Percentiles rank a stretch among this genome's conserved stretches.
Conservation (phyloP, 805 yeast genomes). For the Starmerella floris region DNA sequence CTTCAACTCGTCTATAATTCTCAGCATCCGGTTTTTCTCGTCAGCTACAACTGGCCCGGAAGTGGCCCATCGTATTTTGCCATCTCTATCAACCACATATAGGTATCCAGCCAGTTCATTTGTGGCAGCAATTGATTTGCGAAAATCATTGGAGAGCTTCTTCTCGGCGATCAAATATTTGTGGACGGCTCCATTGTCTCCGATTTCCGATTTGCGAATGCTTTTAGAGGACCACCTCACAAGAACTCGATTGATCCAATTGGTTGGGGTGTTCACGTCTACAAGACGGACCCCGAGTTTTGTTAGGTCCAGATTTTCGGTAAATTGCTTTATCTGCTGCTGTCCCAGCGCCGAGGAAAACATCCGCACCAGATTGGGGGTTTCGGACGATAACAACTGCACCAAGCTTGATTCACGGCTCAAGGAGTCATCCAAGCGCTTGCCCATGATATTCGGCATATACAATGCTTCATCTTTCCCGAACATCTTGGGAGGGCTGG, state of each 20-base stretch:
- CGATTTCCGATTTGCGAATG: constrained; percentile 35
- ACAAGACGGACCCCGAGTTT: constrained; percentile 46
- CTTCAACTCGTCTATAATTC: background rate
- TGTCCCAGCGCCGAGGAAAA: constrained; percentile 61
- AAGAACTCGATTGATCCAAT: constrained; percentile 50
- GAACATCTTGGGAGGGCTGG: constrained; percentile 71
- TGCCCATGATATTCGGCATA: constrained; percentile 67
- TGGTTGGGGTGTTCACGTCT: constrained; percentile 66
- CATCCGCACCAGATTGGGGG: constrained; percentile 50
- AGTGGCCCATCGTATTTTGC: constrained; percentile 80
- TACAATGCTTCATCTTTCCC: constrained; percentile 55
- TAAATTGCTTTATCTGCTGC: constrained; percentile 48
- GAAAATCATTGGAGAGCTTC: constrained; percentile 42
- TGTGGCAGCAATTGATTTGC: constrained; percentile 48
- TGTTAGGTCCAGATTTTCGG: constrained; percentile 35
- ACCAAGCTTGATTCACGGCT: constrained; percentile 18
- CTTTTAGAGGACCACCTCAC: constrained; percentile 40
- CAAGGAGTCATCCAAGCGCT: constrained; percentile 31
- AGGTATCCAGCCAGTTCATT: constrained; percentile 76
- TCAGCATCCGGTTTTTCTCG: constrained; percentile 32
- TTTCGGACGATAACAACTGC: constrained; percentile 18
- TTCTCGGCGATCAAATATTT: constrained; percentile 52
- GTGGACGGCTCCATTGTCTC: constrained; percentile 33
- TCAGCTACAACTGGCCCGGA: constrained; percentile 65
- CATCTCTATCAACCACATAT: constrained; percentile 59